Base-by-base conservation (phyloP, 2,329 filamentous ascomycete species). In the Fusarium fracticaudum region DNA sequence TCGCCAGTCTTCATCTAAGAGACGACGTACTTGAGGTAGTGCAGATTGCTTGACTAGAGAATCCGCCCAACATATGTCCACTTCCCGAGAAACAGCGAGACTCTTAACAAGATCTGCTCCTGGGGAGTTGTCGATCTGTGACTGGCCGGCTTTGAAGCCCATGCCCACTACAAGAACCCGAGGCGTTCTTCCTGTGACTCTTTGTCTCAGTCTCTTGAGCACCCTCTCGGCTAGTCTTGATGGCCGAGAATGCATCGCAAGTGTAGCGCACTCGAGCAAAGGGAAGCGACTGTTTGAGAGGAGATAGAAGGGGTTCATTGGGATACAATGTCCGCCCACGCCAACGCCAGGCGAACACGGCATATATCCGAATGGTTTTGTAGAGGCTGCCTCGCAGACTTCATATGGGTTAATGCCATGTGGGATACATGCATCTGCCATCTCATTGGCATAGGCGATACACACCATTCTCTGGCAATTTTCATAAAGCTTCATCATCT, bases 401-500 rank as follows among this genome's bases (percentile, higher is more conserved):
- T 89, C 87, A 60, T 83, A 86, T 2, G 85, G 83, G 62, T 88
- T 82, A 47, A 89, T 87, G 29, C 77, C 82, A 38, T 85, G 81
- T 0, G 79, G 70, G 14, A 78, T 57, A 68, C 86, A 88, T 6
- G 87, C 86, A 66, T 88, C 86, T 6, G 86, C 86, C 85, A 89
- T 88, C 71, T 89, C 87, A 71, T 88, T 89, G 63, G 84, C 86
- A 69, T 86, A 89, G 2, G 87, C 86, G 45, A 88, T 87, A 69
- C 83, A 83, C n/a, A 88, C 79, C 84, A 87, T 88, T 7, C 87
- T 81, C 75, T 89, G 86, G 76, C 87, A 89, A 75, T 89, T 89
- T 70, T 89, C 87, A 75, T 88, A 89, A 11, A 88, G 79, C 75
- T 89, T 89, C 66, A 83, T 86, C 86, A 89, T 88, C 77, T 89